Evolutionary conservation across 2,329 filamentous ascomycete genomes (phyloP).

Genomic region (Pseudogymnoascus sp.): DNA sequence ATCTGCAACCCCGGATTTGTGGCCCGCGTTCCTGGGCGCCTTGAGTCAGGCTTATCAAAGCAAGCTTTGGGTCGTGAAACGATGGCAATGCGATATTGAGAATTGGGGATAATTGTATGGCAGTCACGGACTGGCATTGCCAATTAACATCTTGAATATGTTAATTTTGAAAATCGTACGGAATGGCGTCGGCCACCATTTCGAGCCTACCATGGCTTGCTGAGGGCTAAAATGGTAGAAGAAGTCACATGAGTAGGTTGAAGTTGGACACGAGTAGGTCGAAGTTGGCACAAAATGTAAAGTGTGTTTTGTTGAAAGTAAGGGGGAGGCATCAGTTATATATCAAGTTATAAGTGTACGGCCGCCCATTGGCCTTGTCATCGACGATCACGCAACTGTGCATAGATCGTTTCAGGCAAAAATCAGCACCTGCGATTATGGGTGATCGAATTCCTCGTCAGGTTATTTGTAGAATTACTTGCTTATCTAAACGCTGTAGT

Average conservation of each 20-base stretch:
- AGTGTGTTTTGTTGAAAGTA: neutral
- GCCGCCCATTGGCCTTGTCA: neutral
- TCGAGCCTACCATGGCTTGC: neutral
- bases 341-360: neutral
- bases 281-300: neutral
- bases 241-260: neutral
- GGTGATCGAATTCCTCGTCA: neutral
- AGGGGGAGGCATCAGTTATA: neutral
- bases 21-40: neutral
- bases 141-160: neutral
- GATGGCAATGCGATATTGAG: neutral
- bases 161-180: neutral
- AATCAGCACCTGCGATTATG: neutral
- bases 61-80: neutral
- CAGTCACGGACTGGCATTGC: neutral
- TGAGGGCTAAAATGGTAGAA: too few species aligned
- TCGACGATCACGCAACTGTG: too few species aligned
- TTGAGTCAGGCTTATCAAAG: neutral
- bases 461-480: neutral
- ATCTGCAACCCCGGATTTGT: slow-evolving; percentile 5
- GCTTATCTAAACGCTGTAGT: neutral
- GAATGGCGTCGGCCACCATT: neutral
- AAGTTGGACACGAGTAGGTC: too few species aligned
- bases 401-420: neutral
- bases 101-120: neutral